These are phyloP conservation scores for Cladophialophora yegresii DNA, from an alignment of 2,329 filamentous ascomycete genomes.

Conservation along the genomic window DNA sequence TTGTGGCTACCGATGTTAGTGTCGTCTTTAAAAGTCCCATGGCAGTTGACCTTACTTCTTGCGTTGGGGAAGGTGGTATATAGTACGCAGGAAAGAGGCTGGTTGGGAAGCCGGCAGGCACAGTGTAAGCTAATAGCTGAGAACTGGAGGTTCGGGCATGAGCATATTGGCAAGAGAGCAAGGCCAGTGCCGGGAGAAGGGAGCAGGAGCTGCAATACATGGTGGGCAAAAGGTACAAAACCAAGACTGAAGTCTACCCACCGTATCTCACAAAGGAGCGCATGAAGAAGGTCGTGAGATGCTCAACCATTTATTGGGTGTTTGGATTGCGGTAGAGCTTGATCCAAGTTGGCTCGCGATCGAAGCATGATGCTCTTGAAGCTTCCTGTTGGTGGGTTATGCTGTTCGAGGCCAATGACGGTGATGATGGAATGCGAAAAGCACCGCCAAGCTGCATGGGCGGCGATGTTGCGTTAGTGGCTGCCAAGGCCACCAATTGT, in stretches of 20 bases:
- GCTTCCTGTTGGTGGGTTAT: neutral
- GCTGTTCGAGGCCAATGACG: neutral
- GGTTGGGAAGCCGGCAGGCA: constrained; percentile 34
- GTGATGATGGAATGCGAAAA: neutral
- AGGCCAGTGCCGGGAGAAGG: constrained; percentile 16
- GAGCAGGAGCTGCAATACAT: constrained; percentile 23
- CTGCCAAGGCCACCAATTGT: constrained; percentile 4
- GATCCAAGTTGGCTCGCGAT: neutral
- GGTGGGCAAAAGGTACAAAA: constrained; percentile 1
- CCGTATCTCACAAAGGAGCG: neutral
- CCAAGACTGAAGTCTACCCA: constrained; percentile 5
- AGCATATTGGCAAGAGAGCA: constrained; percentile 21
- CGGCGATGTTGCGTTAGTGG: neutral
- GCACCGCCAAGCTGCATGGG: neutral
- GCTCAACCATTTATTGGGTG: constrained; percentile 3
- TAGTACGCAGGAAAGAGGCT: constrained; percentile 35
- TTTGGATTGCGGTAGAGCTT: neutral
- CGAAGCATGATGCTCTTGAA: constrained; percentile 3
- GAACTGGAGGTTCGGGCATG: constrained; percentile 15
- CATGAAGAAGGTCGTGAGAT: neutral
- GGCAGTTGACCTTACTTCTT: constrained; percentile 21
- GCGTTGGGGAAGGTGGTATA: constrained; percentile 32
- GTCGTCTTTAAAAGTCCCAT: neutral
- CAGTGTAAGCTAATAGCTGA: constrained; percentile 28
- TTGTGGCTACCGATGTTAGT: constrained; percentile 47